Base-by-base conservation (phyloP, 2,329 filamentous ascomycete species). In the Cladosporium sp. region DNA sequence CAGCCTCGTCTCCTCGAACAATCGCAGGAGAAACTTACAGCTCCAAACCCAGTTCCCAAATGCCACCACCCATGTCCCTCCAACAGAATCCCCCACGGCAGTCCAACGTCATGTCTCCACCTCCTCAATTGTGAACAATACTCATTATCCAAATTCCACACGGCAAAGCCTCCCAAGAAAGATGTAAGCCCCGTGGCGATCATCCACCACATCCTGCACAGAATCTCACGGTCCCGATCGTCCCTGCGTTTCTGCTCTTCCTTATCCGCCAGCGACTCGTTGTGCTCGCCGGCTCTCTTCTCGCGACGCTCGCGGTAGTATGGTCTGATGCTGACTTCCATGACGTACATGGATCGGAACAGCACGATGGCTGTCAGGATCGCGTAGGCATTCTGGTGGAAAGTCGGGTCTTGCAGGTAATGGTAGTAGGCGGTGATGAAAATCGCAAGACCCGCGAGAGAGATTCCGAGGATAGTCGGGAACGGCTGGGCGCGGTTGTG, bases 381-480 rank as follows among this genome's bases (percentile, higher is more conserved):
- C 1, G 88, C 91, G 71, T 93, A 96, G 5, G 89, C 89, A 67
- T 87, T 88, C 75, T 96, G 91, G 78, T 96, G 92, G 76, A 96
- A 96, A 1, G 86, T 82, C 0, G 92, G 91, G 69, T 96, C 89
- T 74, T 93, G 91, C 18, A 93, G 87, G 68, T 91, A 87, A 74
- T 93, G 90, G 78, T 96, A 96, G 77, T 90, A 86, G 48, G 90
- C 82, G 16, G 92, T 95, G 76, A 96, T 93, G 72, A 88, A 90
- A 30, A 84, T 65, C 5, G 82, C 79, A 23, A 85, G 74, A 3
- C 72, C 78, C 6, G 87, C 74, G 11, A 91, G 82, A 16, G 81
- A 81, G 5, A 88, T 48, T 8, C 82, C 91, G 10, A 93, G 80
- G 14, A 84, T 65, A 1, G 82, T 71, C 1, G 86, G 83, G 66